phyloP scores from a whole-genome alignment of 2,329 filamentous ascomycete species.

The Fusarium sp. region DNA sequence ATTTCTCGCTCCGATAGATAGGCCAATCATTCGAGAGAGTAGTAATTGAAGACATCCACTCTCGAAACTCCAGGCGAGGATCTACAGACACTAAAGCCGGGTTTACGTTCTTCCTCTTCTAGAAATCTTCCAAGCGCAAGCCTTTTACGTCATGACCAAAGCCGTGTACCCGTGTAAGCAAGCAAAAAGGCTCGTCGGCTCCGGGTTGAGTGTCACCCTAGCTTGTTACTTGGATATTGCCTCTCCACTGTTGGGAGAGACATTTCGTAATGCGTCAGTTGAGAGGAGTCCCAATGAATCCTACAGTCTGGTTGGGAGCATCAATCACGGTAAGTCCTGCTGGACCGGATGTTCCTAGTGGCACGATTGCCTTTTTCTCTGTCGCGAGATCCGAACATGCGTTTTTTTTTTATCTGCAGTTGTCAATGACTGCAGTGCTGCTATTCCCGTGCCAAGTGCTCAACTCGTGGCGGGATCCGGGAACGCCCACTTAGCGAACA shows the following conservation, averaged over 20 bases:
- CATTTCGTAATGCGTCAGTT: neutral
- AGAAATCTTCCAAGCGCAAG: constrained; percentile 31
- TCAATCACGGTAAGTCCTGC: neutral
- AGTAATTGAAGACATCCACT: neutral
- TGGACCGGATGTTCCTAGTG: neutral
- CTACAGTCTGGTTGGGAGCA: neutral
- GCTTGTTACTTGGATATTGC: neutral
- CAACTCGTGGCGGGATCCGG: neutral
- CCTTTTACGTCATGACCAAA: constrained; percentile 20
- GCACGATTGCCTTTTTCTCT: neutral
- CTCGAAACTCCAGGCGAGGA: neutral
- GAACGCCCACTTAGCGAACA: neutral
- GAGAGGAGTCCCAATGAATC: too few relatives aligned
- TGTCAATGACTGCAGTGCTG: neutral
- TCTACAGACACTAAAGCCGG: constrained; percentile 21
- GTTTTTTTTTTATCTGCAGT: neutral
- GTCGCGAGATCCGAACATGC: neutral
- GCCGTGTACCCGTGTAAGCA: neutral
- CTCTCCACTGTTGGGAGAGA: neutral
- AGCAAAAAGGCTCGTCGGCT: neutral
- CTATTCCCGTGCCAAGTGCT: constrained; percentile 27
- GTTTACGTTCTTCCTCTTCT: constrained; percentile 29
- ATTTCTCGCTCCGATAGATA: constrained; percentile 17
- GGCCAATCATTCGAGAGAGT: too few relatives aligned
- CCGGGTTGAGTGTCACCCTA: constrained; percentile 16